These are phyloP conservation scores for Eucalyptus victrix DNA, from an alignment of 345 rosid species.

Conservation along the genomic window DNA sequence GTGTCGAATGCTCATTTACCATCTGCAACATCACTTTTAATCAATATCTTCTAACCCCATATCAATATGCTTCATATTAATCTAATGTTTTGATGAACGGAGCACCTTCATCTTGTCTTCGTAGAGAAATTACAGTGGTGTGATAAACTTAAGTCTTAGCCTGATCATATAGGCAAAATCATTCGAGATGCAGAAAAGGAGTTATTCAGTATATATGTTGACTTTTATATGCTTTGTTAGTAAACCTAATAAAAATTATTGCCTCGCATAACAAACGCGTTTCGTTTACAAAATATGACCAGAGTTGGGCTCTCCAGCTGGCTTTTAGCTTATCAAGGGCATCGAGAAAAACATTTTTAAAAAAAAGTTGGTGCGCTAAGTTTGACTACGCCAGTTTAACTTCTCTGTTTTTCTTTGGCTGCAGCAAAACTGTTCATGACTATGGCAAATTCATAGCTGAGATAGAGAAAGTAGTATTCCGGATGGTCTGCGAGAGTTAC, in stretches of 20 bases:
- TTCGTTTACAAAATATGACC: neutral
- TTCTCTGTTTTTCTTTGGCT: neutral
- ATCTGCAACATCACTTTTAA: neutral
- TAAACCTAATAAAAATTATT: neutral
- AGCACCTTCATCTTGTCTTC: neutral
- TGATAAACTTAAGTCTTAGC: neutral
- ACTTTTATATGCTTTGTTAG: neutral
- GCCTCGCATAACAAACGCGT: neutral
- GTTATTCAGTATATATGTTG: neutral
- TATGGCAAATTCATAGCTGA: neutral
- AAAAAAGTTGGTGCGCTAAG: neutral
- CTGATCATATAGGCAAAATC: neutral
- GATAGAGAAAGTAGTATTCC: neutral
- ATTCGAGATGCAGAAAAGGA: neutral
- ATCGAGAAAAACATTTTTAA: neutral
- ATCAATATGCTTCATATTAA: too few species aligned
- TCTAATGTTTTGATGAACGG: neutral
- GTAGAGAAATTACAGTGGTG: neutral
- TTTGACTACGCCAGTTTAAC: neutral
- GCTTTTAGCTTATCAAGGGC: neutral
- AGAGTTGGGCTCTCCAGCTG: neutral
- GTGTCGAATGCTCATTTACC: neutral
- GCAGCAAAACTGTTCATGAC: neutral
- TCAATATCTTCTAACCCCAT: too few species aligned
- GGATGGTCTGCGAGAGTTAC: conserved; percentile 15